phyloP scores from a whole-genome alignment of 2,329 filamentous ascomycete species.

The Neonectria coccinea region DNA sequence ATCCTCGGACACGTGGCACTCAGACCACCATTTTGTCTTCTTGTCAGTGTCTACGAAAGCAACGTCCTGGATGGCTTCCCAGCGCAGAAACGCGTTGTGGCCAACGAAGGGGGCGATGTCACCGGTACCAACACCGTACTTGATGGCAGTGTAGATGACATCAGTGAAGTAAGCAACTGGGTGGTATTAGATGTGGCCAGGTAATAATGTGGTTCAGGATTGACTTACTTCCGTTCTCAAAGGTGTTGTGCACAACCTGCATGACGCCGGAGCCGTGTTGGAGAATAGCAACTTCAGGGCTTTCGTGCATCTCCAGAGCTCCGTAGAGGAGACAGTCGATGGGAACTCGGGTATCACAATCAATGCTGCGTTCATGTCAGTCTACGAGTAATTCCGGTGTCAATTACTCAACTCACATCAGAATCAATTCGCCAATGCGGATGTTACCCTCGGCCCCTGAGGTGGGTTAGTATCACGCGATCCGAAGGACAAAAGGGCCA shows the following conservation, averaged over 20 bases:
- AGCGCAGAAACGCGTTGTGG: slow-evolving; percentile 80
- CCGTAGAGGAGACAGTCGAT: slow-evolving; percentile 75
- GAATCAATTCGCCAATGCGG: slow-evolving; percentile 67
- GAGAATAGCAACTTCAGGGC: slow-evolving; percentile 76
- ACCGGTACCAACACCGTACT: slow-evolving; percentile 76
- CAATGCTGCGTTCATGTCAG: slow-evolving; percentile 52
- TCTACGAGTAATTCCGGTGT: background rate
- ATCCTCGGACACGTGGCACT: slow-evolving; percentile 80
- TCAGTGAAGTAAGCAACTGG: slow-evolving; percentile 80
- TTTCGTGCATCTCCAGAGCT: slow-evolving; percentile 78
- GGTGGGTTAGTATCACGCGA: background rate
- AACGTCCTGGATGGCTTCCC: slow-evolving; percentile 57
- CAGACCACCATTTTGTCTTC: slow-evolving; percentile 78
- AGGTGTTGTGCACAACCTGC: slow-evolving; percentile 78
- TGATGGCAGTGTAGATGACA: slow-evolving; percentile 79
- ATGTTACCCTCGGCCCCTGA: slow-evolving; percentile 66
- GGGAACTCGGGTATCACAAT: slow-evolving; percentile 74
- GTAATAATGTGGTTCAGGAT: too few species aligned
- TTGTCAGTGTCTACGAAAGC: slow-evolving; percentile 53
- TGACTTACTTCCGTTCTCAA: slow-evolving; percentile 69
- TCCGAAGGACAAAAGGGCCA: background rate
- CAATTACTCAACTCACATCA: slow-evolving; percentile 54
- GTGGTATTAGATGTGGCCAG: background rate
- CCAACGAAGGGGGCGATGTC: slow-evolving; percentile 82
- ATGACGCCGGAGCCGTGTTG: slow-evolving; percentile 82